Evolutionary conservation across 371 early-diverging fungal genomes (phyloP).

Genomic region (Apophysomyces elegans): DNA sequence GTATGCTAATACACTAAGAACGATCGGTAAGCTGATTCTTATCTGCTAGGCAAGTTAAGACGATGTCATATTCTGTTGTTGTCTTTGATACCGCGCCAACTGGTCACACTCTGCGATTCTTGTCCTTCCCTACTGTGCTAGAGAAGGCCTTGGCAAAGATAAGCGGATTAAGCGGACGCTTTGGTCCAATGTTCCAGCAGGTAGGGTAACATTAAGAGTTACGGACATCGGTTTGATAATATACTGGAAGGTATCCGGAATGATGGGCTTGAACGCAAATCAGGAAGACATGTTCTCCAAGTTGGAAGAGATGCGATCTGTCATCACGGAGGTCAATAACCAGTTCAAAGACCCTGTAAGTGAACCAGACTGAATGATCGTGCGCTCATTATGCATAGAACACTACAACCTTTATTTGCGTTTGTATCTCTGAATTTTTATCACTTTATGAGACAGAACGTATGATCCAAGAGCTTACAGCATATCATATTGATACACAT

Average conservation of each 20-base stretch:
- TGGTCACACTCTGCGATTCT: constrained; percentile 98
- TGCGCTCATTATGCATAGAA: constrained; percentile 55
- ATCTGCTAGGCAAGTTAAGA: constrained; percentile 81
- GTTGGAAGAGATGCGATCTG: constrained; percentile 91
- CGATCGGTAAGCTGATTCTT: neutral
- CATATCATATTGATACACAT: constrained; percentile 97
- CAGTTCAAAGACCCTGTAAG: constrained; percentile 95
- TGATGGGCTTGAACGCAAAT: constrained; percentile 92
- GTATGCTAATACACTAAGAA: constrained; percentile 41
- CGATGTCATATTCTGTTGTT: constrained; percentile 97
- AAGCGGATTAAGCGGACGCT: constrained; percentile 86
- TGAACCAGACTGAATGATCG: constrained; percentile 7
- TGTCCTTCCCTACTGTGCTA: constrained; percentile 95
- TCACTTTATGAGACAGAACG: constrained; percentile 99
- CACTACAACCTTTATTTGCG: constrained; percentile 97
- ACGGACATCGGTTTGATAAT: neutral
- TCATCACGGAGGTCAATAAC: constrained; percentile 95
- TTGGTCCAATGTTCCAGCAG: constrained; percentile 96
- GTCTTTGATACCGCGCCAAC: constrained; percentile 99
- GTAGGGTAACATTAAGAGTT: constrained; percentile 23
- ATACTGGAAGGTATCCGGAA: constrained; percentile 78
- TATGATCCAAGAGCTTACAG: constrained; percentile 97
- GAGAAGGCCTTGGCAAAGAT: constrained; percentile 97
- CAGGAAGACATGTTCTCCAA: constrained; percentile 96
- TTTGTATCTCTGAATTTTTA: constrained; percentile 98